Base-by-base conservation (phyloP, 129 eudicot genomes). In the Ambrosia trifida region DNA sequence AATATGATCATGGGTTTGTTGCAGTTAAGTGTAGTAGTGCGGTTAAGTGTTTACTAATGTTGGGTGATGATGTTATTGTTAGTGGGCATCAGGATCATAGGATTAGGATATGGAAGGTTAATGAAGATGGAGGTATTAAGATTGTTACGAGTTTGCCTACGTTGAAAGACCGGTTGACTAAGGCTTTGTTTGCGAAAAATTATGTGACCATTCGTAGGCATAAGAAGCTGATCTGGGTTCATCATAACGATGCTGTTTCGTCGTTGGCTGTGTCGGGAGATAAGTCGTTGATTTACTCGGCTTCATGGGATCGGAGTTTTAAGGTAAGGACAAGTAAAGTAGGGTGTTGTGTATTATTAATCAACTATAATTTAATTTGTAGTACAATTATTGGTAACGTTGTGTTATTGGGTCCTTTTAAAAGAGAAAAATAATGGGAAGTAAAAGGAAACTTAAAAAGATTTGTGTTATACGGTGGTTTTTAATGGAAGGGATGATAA, bases 221-320 rank as follows among this genome's bases (percentile, higher is more conserved):
- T 83, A 86, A 86, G 82, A 84, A 74, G 33, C 73, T 76, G 63
- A 91, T 93, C 10, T 88, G 97, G 97, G 81, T 91, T 11, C 94
- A 88, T 36, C 97, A 91, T 24, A 85, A 70, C 2, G 97, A 91
- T 76, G 72, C 91, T 0, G 93, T 91, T 0, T 84, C 97, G 3
- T 80, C 93, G 3, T 81, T 91, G 9, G 93, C 89, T 14, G 35
- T 84, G 17, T 82, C 91, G 0, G n/a, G 7, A 0, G 96, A 91
- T 51, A 81, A 82, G 13, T 18, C 85, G 2, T 43, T 82, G 43
- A 69, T 91, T 3, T 91, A 91, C 80, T 91, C 97, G 0, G 97
- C 72, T 49, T 91, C 96, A 17, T 91, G 97, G 97, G 97, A 91
- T 13, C 77, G 96, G 53, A 84, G 85, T 12, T 81, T 91, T 19